Evolutionary conservation across 1,139 yeast species (phyloP), one percentile per base, ranked within the genome.

Genomic region (Wickerhamomyces sp.): DNA sequence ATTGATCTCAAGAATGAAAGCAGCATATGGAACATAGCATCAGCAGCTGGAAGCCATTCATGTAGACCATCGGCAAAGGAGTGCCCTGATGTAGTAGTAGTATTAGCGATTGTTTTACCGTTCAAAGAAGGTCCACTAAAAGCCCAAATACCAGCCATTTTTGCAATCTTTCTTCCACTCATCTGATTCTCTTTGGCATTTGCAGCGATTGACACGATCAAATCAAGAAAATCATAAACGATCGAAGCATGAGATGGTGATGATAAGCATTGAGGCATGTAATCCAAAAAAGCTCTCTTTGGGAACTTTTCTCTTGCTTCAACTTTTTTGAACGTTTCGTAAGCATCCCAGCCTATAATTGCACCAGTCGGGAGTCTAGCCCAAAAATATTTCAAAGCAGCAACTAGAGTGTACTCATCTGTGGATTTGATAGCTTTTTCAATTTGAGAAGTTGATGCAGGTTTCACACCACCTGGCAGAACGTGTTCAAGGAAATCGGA

Each of bases 131-230:
- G 47, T 3, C 58, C 59, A 43, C 75, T 76, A 52, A 88, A 88
- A 0, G 95, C 96, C 96, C 96, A 88, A 24, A 86, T 62, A 16
- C 91, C 89, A 23, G 93, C 82, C 77, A 88, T 72, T 48, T 84
- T 78, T 14, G 93, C 72, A 16, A 88, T 70, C 52, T 86, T 87
- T 31, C 89, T 68, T 1, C 94, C 94, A 49, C 85, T 76, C 62
- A 88, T 62, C 48, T 81, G 79, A 53, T 87, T 87, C 35, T 78
- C 76, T 46, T 79, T 82, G 4, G 94, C 78, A 57, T 86, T 83
- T n/a, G 94, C 76, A 0, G 93, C 79, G 28, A 88, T 61, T n/a
- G 87, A 72, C 10, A 87, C 83, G 35, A 88, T 62, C 32, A 88
- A 66, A 52, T 88, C 95, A 51, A 87, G 72, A 52, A 87, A 88